phyloP scores from a whole-genome alignment of 192 early-diverging fungal species.

The Pecoramyces ruminantium region DNA sequence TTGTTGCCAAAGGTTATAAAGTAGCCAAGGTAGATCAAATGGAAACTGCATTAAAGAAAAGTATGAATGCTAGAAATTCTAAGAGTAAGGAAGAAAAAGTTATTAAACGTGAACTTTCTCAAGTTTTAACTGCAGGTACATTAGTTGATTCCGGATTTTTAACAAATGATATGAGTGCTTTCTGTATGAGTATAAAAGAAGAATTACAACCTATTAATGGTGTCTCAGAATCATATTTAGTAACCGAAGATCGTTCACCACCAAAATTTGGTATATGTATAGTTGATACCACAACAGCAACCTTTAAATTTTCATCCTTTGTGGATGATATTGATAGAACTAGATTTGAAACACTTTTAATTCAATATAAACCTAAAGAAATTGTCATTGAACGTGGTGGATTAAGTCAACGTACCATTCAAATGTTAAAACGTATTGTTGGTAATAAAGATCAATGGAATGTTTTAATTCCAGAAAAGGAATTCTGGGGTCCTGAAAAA shows the following conservation, averaged over 20 bases:
- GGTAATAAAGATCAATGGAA: constrained; percentile 36
- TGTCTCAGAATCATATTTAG: neutral
- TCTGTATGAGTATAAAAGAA: constrained; percentile 89
- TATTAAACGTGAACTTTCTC: constrained; percentile 68
- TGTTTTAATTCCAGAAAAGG: constrained; percentile 37
- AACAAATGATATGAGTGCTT: constrained; percentile 78
- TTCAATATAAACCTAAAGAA: constrained; percentile 83
- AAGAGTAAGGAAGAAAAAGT: constrained; percentile 49
- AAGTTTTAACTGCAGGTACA: constrained; percentile 72
- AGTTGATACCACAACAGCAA: constrained; percentile 89
- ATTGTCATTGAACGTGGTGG: constrained; percentile 57
- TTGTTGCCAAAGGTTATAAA: constrained; percentile 88
- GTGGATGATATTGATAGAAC: constrained; percentile 78
- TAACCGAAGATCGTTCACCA: constrained; percentile 12
- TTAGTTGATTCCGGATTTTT: constrained; percentile 75
- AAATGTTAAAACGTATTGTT: constrained; percentile 44
- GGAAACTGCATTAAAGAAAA: constrained; percentile 84
- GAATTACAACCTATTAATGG: constrained; percentile 3
- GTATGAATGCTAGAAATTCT: constrained; percentile 58
- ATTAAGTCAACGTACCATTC: constrained; percentile 26
- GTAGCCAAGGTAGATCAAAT: constrained; percentile 95
- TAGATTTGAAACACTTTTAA: constrained; percentile 78
- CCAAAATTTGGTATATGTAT: constrained; percentile 71
- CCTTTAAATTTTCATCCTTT: constrained; percentile 65
- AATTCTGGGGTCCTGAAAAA: constrained; percentile 46